Percentiles rank a stretch among this genome's conserved stretches.
These are phyloP conservation scores for Marvania coccoides DNA, from an alignment of 139 green algal genomes.

Conservation along the genomic window DNA sequence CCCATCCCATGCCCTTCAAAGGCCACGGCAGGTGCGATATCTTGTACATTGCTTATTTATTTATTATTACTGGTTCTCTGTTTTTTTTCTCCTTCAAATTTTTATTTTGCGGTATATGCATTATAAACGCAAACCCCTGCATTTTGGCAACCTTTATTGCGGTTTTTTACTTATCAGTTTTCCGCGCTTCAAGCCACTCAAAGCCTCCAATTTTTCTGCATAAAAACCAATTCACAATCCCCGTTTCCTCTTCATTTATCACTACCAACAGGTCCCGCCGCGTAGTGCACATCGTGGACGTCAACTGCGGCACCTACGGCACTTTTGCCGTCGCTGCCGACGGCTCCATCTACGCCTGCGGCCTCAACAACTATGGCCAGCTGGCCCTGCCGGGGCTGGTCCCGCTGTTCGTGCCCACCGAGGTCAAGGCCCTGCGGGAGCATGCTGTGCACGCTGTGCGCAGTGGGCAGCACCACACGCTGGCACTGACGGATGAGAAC, in stretches of 20 bases:
- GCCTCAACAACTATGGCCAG: slow-evolving; percentile 90
- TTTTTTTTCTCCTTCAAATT: neutral
- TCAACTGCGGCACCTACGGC: slow-evolving; percentile 57
- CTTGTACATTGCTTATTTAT: neutral
- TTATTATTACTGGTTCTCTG: neutral
- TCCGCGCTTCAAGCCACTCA: no score
- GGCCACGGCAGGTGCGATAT: neutral
- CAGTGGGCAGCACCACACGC: slow-evolving; percentile 79
- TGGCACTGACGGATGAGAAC: slow-evolving; percentile 52
- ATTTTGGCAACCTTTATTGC: no score
- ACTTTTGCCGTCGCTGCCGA: slow-evolving; percentile 54
- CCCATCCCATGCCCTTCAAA: slow-evolving; percentile 26
- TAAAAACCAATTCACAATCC: no score
- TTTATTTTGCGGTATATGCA: neutral
- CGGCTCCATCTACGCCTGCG: slow-evolving; percentile 62
- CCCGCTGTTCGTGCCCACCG: slow-evolving; percentile 13
- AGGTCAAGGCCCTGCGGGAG: slow-evolving; percentile 35
- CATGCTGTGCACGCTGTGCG: slow-evolving; percentile 8
- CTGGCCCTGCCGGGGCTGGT: slow-evolving; percentile 47
- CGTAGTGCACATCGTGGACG: slow-evolving; percentile 26
- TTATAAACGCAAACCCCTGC: neutral
- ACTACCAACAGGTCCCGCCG: no score
- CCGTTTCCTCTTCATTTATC: no score
- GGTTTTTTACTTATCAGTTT: no score
- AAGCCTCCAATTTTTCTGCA: no score